Conservation (phyloP, 2,329 filamentous ascomycete genomes). For the Talaromyces sp. region DNA sequence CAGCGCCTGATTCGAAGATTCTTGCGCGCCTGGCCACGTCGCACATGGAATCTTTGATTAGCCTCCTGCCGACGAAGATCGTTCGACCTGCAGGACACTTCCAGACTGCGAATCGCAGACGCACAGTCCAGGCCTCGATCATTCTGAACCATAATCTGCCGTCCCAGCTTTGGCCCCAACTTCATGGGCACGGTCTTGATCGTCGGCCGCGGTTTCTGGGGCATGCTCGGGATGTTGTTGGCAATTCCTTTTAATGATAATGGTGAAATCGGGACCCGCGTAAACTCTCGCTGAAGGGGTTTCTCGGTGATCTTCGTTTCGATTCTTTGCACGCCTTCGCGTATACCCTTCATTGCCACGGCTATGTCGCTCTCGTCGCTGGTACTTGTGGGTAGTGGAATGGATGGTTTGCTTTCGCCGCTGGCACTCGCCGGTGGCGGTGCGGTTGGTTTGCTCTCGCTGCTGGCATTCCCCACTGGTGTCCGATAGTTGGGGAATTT, state of each 20-base stretch:
- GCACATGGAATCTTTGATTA: constrained; percentile 36
- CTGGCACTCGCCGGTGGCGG: neutral
- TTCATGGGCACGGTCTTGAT: constrained; percentile 16
- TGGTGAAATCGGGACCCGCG: neutral
- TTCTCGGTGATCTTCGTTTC: neutral
- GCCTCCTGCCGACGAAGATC: constrained; percentile 24
- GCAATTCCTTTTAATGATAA: neutral
- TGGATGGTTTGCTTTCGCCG: neutral
- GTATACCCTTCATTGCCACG: neutral
- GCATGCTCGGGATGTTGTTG: neutral
- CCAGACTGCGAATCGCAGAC: constrained; percentile 22
- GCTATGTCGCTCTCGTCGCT: neutral
- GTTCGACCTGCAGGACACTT: constrained; percentile 24
- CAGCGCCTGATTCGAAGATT: constrained; percentile 32
- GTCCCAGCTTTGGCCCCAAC: constrained; percentile 31
- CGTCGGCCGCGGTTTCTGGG: neutral
- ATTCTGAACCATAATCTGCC: constrained; percentile 29
- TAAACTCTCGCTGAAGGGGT: neutral
- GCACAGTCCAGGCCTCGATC: constrained; percentile 26
- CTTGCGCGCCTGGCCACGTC: constrained; percentile 38
- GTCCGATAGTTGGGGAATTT: too few species aligned
- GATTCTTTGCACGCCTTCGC: neutral
- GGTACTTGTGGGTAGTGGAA: neutral
- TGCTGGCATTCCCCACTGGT: too few species aligned
- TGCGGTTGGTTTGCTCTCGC: too few species aligned